These are phyloP conservation scores for Drechmeria coniospora DNA, from an alignment of 2,329 filamentous ascomycete species.

Conservation along the genomic window DNA sequence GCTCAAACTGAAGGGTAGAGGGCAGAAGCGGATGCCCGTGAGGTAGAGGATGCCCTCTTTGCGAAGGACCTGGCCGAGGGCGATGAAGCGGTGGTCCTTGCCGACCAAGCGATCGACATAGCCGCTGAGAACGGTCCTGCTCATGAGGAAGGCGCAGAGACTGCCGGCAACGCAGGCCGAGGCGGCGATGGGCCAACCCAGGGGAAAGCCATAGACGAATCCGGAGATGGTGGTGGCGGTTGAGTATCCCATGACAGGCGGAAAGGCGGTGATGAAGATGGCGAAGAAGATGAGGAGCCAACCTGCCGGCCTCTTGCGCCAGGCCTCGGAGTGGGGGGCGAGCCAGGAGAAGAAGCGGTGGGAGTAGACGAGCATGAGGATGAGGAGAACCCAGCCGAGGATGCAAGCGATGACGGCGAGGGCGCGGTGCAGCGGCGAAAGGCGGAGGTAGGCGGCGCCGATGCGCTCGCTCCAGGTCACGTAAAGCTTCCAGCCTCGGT, in stretches of 20 bases:
- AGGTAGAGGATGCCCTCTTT: slow-evolving; percentile 81
- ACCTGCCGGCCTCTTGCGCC: slow-evolving; percentile 58
- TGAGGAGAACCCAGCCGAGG: slow-evolving; percentile 34
- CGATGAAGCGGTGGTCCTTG: slow-evolving; percentile 73
- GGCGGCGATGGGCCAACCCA: slow-evolving; percentile 71
- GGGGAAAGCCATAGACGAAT: slow-evolving; percentile 40
- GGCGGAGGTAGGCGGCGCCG: slow-evolving; percentile 33
- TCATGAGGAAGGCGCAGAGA: slow-evolving; percentile 64
- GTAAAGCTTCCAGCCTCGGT: slow-evolving; percentile 16
- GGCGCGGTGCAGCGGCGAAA: slow-evolving; percentile 46
- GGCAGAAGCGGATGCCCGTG: slow-evolving; percentile 83
- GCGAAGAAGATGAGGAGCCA: slow-evolving; percentile 62
- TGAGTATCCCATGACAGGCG: slow-evolving; percentile 77
- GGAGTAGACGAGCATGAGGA: slow-evolving; percentile 64
- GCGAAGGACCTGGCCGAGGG: slow-evolving; percentile 73
- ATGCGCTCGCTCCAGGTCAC: slow-evolving; percentile 26
- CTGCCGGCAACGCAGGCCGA: slow-evolving; percentile 66
- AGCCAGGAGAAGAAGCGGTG: slow-evolving; percentile 66
- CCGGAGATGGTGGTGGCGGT: slow-evolving; percentile 44
- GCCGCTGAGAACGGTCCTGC: slow-evolving; percentile 58
- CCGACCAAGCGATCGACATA: slow-evolving; percentile 74
- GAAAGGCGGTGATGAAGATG: slow-evolving; percentile 66
- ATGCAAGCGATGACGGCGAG: slow-evolving; percentile 37
- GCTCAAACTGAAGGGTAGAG: slow-evolving; percentile 79
- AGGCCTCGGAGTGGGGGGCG: slow-evolving; percentile 56